These are phyloP conservation scores for Achaetomium macrosporum DNA, from an alignment of 2,329 filamentous ascomycete genomes.

Conservation along the genomic window DNA sequence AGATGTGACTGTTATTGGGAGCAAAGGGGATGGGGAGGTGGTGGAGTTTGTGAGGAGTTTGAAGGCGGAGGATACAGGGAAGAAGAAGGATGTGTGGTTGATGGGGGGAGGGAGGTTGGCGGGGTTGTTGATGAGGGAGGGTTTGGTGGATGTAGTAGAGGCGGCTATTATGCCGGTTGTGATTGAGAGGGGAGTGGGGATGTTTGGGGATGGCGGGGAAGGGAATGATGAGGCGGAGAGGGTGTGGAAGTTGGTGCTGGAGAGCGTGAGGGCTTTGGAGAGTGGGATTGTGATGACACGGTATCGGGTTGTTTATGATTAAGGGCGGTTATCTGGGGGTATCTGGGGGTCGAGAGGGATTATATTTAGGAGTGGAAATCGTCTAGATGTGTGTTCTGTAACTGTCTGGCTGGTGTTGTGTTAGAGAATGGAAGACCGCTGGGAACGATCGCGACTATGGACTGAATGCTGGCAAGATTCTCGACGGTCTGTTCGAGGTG, in stretches of 20 bases:
- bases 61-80: slow-evolving; percentile 20
- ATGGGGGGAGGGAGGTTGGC: slow-evolving; percentile 33
- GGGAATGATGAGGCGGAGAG: neutral
- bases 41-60: slow-evolving; percentile 20
- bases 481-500: neutral
- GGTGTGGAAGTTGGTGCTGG: slow-evolving; percentile 10
- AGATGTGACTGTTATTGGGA: slow-evolving; percentile 24
- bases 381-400: too few species aligned
- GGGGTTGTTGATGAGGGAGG: slow-evolving; percentile 25
- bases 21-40: slow-evolving; percentile 9
- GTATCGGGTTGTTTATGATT: slow-evolving; percentile 14
- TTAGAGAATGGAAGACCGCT: too few species aligned
- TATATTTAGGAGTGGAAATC: too few species aligned
- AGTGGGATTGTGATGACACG: slow-evolving; percentile 17
- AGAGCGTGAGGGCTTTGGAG: neutral
- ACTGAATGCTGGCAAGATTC: neutral
- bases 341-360: too few species aligned
- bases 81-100: slow-evolving; percentile 31
- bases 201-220: slow-evolving; percentile 14
- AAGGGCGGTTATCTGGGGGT: neutral
- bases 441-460: too few species aligned
- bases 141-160: slow-evolving; percentile 30
- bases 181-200: slow-evolving; percentile 24
- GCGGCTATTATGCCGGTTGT: slow-evolving; percentile 27
- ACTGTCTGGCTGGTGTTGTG: too few species aligned